Conservation (phyloP, 345 rosid species). For the Erucastrum elatum region DNA sequence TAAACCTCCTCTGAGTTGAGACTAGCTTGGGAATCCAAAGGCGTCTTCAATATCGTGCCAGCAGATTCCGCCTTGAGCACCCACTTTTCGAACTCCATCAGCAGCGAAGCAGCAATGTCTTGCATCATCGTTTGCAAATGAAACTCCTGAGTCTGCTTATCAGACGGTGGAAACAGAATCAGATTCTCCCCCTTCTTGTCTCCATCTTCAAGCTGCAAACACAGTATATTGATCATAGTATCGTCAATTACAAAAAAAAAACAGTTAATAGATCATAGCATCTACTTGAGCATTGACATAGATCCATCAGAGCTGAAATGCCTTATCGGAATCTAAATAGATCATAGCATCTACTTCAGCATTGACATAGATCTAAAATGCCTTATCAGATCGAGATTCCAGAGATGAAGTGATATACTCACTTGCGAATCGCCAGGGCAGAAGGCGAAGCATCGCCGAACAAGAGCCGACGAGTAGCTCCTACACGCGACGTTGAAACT, state of each 20-base stretch:
- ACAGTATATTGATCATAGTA: slow-evolving; percentile 25
- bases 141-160: slow-evolving; percentile 76
- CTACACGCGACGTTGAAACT: slow-evolving; percentile 60
- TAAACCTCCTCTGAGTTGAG: slow-evolving; percentile 99
- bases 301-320: background rate
- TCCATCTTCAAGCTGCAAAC: slow-evolving; percentile 77
- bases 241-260: slow-evolving; percentile 16
- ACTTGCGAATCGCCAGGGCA: slow-evolving; percentile 84
- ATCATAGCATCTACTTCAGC: too few relatives aligned
- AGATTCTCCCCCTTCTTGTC: slow-evolving; percentile 60
- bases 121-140: slow-evolving; percentile 98
- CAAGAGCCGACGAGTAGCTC: slow-evolving; percentile 72
- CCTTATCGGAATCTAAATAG: background rate
- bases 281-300: too few relatives aligned
- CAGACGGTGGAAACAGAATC: slow-evolving; percentile 89
- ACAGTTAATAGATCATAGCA: background rate
- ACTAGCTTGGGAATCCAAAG: slow-evolving; percentile 98
- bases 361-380: slow-evolving; percentile 1
- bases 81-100: slow-evolving; percentile 98
- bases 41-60: slow-evolving; percentile 95
- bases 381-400: slow-evolving; percentile 3
- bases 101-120: slow-evolving; percentile 83
- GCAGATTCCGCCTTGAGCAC: slow-evolving; percentile 88
- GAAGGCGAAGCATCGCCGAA: slow-evolving; percentile 90
- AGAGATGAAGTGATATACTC: slow-evolving; percentile 23